Base-by-base conservation (phyloP, 2,329 filamentous ascomycete genomes). In the Trichoderma sp. region DNA sequence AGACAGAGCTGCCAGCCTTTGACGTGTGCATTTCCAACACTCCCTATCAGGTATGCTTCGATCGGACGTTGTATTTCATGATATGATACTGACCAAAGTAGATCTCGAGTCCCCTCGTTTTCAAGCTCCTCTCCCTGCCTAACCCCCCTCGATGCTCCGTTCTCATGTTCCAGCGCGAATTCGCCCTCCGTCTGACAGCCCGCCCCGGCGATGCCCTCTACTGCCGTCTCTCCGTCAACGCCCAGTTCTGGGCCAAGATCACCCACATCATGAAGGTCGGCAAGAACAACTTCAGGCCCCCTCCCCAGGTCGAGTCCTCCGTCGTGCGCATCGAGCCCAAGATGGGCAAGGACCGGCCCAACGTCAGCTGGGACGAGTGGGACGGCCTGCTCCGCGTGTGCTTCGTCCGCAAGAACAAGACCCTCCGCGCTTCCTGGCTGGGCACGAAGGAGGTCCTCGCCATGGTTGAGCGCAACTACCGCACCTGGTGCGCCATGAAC, bases 111-210 rank as follows among this genome's bases (percentile, higher is more conserved):
- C 96, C 95, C 3, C 86, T 99, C 61, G 94, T 96, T 66, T 98
- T 98, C 87, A 91, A 95, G 82, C 90, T 98, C 61, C 88, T 98
- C 66, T 89, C 93, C 32, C 90, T 95, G 74, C 90, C 89, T 5
- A 94, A 94, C 57, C 91, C 94, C 0, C 96, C 96, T 0, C 86
- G 95, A 39, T 90, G 90, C 73, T 95, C 92, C 76, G 89, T 98
- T 75, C 93, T 98, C 83, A 97, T 97, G 94, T 96, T 97, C 78
- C 95, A 98, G 84, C 90, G 94, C 79, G 95, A 98, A 83, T 98
- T 98, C 78, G 95, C 95, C 21, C 90, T 97, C 81, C 90, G 95
- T 51, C 85, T 98, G 43, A 95, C 97, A 71, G 96, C 96, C 15
- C 91, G 92, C 58, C 93, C 95, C 0, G 93, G 93, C 9, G 95